Evolutionary conservation across 1,284 basidiomycete genomes (phyloP).

Genomic region (Marasmius fiardii): DNA sequence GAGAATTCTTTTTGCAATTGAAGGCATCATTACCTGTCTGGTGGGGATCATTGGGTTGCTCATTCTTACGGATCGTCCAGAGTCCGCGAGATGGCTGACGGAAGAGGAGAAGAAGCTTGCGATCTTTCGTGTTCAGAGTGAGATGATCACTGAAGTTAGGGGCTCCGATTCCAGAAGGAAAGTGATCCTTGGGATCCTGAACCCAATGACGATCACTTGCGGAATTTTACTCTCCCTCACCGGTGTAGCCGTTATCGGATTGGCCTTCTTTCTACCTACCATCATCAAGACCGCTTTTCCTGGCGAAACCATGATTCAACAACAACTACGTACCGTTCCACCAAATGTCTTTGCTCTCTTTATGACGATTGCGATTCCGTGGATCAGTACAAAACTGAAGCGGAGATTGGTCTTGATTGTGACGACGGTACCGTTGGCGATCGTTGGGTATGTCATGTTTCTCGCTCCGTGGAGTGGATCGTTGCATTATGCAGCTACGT

Average conservation of each 20-base stretch:
- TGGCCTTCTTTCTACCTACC: constrained; percentile 3
- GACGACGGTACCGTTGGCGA: not conserved
- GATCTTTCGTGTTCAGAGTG: not conserved
- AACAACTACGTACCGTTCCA: not conserved
- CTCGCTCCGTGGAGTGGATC: not conserved
- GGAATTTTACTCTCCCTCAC: not conserved
- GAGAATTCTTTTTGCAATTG: not conserved
- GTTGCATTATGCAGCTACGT: not conserved
- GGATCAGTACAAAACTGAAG: not conserved
- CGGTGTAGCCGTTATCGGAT: not conserved
- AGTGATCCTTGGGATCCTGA: not conserved
- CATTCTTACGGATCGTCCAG: constrained; percentile 3
- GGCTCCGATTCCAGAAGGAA: not conserved
- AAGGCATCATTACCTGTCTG: constrained; percentile 3
- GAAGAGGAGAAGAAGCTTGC: constrained; percentile 2
- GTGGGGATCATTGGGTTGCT: not conserved
- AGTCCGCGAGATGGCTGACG: not conserved
- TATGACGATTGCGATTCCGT: not conserved
- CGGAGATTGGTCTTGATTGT: not conserved
- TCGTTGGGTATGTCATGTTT: not conserved
- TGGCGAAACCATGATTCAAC: not conserved
- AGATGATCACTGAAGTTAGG: not conserved
- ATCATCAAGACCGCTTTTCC: not conserved
- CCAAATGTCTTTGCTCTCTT: not conserved
- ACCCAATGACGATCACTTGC: not conserved